phyloP scores from a whole-genome alignment of 129 eudicot species.

The Flaveria sonorensis region DNA sequence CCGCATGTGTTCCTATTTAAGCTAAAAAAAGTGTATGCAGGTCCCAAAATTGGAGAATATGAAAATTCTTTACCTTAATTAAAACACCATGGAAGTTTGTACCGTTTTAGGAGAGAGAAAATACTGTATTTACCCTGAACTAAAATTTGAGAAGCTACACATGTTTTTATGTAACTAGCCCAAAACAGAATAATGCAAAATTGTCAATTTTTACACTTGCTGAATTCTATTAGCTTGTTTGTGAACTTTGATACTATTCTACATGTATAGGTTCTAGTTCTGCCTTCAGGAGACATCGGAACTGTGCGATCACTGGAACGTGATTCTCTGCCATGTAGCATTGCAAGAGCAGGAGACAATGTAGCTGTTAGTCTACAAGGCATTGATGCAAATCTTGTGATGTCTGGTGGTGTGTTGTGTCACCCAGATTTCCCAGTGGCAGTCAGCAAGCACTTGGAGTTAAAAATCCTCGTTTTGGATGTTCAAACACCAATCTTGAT shows the following conservation, averaged over 20 bases:
- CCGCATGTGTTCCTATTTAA: not conserved
- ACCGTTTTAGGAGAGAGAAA: not conserved
- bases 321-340: conserved; percentile 59
- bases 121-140: not conserved
- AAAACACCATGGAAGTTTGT: not conserved
- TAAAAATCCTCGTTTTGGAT: conserved; percentile 78
- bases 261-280: conserved; percentile 63
- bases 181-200: not conserved
- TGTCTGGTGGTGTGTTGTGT: conserved; percentile 88
- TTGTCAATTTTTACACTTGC: not conserved
- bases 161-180: not conserved
- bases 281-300: conserved; percentile 78
- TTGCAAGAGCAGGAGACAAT: conserved; percentile 93
- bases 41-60: not conserved
- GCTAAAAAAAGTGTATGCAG: not conserved
- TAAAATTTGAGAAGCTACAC: not conserved
- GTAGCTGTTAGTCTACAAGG: conserved; percentile 83
- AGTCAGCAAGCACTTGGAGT: conserved; percentile 69
- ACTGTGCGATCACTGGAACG: conserved; percentile 77
- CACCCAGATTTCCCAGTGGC: conserved; percentile 93
- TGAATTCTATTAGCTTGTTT: not conserved
- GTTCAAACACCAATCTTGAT: conserved; percentile 65
- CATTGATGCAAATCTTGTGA: conserved; percentile 55
- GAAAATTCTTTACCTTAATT: not conserved
- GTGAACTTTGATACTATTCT: not conserved